phyloP scores from a whole-genome alignment of 345 rosid species.

The Murraya koenigii region DNA sequence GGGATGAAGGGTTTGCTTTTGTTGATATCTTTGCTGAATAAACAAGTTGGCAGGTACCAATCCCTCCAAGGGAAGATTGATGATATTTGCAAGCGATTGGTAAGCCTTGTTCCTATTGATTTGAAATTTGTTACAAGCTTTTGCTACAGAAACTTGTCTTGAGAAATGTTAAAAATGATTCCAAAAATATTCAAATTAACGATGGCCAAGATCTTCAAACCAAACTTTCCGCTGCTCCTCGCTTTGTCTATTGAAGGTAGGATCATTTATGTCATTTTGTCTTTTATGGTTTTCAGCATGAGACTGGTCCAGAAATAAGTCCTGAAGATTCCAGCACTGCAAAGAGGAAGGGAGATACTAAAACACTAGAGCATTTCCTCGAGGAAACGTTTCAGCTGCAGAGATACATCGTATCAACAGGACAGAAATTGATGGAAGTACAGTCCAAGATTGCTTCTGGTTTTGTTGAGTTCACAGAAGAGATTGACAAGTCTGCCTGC shows the following conservation, averaged over 20 bases:
- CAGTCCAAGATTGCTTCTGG: slow-evolving; percentile 63
- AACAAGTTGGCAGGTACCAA: slow-evolving; percentile 77
- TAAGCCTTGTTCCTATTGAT: slow-evolving; percentile 22
- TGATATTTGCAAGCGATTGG: slow-evolving; percentile 87
- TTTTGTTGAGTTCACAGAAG: slow-evolving; percentile 45
- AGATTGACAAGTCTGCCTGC: slow-evolving; percentile 40
- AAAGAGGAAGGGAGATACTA: slow-evolving; percentile 46
- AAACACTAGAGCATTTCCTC: slow-evolving; percentile 61
- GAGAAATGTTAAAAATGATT: background rate
- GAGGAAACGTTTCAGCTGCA: slow-evolving; percentile 90
- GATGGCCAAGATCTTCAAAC: background rate
- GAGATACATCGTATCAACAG: slow-evolving; percentile 78
- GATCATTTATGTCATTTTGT: background rate
- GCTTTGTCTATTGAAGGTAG: background rate
- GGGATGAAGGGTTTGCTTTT: slow-evolving; percentile 41
- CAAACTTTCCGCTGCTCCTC: background rate
- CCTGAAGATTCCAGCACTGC: slow-evolving; percentile 24
- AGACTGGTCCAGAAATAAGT: slow-evolving; percentile 32
- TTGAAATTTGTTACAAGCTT: background rate
- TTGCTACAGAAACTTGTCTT: background rate
- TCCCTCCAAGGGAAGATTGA: slow-evolving; percentile 87
- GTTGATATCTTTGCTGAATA: slow-evolving; percentile 61
- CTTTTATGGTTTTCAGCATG: slow-evolving; percentile 44
- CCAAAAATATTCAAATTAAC: background rate
- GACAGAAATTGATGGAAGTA: slow-evolving; percentile 77